Evolutionary conservation across 2,329 filamentous ascomycete genomes (phyloP).

Genomic region (Penicillium sp.): DNA sequence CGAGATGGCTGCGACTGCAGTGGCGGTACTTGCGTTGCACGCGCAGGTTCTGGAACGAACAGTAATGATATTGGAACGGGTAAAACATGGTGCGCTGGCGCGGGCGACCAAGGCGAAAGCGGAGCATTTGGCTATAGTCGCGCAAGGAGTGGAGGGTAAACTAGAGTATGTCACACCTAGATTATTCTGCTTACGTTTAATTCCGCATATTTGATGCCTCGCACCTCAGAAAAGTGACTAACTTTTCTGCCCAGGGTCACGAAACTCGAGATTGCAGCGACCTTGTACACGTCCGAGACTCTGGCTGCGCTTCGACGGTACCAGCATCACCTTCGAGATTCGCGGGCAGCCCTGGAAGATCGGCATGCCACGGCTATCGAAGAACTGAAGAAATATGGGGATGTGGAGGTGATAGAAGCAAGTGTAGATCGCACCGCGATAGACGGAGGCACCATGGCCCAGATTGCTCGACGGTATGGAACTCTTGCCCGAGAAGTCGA

Average conservation of each 20-base stretch:
- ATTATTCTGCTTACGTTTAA: neutral
- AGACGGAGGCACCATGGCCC: slow-evolving; percentile 27
- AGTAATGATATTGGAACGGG: slow-evolving; percentile 38
- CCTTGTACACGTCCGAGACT: slow-evolving; percentile 37
- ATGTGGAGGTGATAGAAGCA: slow-evolving; percentile 17
- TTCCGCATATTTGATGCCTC: too few relatives aligned
- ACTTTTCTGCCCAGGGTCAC: slow-evolving; percentile 29
- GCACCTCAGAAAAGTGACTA: neutral
- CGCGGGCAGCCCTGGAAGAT: slow-evolving; percentile 28
- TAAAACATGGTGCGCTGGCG: slow-evolving; percentile 35
- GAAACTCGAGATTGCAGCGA: slow-evolving; percentile 33
- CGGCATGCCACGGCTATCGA: slow-evolving; percentile 25
- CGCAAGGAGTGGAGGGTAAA: slow-evolving; percentile 36
- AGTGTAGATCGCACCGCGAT: slow-evolving; percentile 1
- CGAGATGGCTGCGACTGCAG: slow-evolving; percentile 33
- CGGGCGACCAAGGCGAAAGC: slow-evolving; percentile 36
- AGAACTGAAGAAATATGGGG: slow-evolving; percentile 34
- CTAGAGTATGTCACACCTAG: slow-evolving; percentile 28
- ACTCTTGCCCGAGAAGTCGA: slow-evolving; percentile 36
- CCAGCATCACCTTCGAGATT: slow-evolving; percentile 29
- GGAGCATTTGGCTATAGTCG: slow-evolving; percentile 37
- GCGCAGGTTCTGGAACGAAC: slow-evolving; percentile 34
- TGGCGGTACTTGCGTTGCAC: slow-evolving; percentile 30
- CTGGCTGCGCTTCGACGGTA: slow-evolving; percentile 31
- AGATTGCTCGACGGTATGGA: slow-evolving; percentile 38